Conservation (phyloP, 495 filamentous ascomycete genomes). For the Talaromyces thailandensis region DNA sequence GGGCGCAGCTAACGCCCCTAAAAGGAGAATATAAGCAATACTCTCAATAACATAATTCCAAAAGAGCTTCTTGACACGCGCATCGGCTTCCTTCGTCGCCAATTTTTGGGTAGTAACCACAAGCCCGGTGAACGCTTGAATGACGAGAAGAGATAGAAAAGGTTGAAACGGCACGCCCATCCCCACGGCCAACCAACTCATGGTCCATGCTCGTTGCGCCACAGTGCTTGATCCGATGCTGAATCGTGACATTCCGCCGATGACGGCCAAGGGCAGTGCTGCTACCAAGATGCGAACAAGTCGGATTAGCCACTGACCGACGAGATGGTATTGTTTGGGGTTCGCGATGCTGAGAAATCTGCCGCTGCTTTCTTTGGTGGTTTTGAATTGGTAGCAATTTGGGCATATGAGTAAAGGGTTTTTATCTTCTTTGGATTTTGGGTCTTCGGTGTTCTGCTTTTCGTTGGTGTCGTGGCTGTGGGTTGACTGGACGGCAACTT, state of each 20-base stretch:
- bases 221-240: slow-evolving; percentile 13
- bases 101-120: neutral
- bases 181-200: slow-evolving; percentile 24
- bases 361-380: neutral
- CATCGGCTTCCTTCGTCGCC: neutral
- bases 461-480: neutral
- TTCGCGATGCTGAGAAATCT: neutral
- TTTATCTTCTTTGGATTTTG: neutral
- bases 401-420: slow-evolving; percentile 6
- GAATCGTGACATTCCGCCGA: slow-evolving; percentile 24
- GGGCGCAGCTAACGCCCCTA: slow-evolving; percentile 10
- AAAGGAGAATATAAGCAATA: neutral
- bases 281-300: neutral
- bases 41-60: neutral
- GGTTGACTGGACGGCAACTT: neutral
- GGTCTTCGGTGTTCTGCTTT: neutral
- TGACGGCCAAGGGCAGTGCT: slow-evolving; percentile 20
- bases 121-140: neutral
- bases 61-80: neutral
- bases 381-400: neutral
- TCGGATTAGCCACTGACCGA: neutral
- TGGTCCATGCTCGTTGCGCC: slow-evolving; percentile 25
- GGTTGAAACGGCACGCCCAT: slow-evolving; percentile 2
- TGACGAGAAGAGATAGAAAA: neutral
- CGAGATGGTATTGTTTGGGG: neutral